A percentile compares a stretch with the other conserved stretches of the same genome.
phyloP scores from a whole-genome alignment of 176 grass and related monocot genomes.

The Eragrostis curvula region DNA sequence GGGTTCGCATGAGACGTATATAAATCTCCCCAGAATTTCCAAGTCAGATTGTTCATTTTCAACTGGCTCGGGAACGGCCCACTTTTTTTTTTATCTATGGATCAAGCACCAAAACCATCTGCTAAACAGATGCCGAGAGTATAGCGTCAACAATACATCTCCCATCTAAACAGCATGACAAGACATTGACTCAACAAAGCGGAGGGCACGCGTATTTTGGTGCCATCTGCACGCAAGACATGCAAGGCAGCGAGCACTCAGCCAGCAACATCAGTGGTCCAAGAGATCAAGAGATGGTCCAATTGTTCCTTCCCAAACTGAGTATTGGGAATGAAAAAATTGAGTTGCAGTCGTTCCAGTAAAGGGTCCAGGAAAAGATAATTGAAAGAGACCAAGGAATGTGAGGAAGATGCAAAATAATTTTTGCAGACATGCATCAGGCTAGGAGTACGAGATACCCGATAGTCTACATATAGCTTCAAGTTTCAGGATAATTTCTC shows the following conservation, averaged over 20 bases:
- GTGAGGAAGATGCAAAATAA: not conserved
- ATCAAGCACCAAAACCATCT: not conserved
- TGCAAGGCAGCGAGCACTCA: not conserved
- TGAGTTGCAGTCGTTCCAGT: not conserved
- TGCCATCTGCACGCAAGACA: conserved; percentile 16
- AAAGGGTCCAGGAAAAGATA: not conserved
- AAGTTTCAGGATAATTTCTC: not conserved
- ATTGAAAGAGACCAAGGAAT: conserved; percentile 32
- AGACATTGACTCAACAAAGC: not conserved
- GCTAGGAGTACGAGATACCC: conserved; percentile 38
- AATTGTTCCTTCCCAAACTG: not conserved
- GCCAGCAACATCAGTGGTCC: conserved; percentile 6
- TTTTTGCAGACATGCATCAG: not conserved
- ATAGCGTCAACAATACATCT: conserved; percentile 12
- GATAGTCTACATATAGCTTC: not conserved
- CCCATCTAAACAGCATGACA: not conserved
- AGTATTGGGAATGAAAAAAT: not conserved
- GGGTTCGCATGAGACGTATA: not conserved
- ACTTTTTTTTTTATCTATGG: not conserved
- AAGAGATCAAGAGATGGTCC: not conserved
- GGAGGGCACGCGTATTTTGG: conserved; percentile 21
- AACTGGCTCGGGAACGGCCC: not conserved
- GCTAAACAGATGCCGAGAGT: too few species aligned
- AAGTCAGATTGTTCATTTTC: not conserved
- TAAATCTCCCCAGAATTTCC: not conserved